Evolutionary conservation across 1,284 basidiomycete genomes (phyloP).

Genomic region (Tylopilus orsonianus): DNA sequence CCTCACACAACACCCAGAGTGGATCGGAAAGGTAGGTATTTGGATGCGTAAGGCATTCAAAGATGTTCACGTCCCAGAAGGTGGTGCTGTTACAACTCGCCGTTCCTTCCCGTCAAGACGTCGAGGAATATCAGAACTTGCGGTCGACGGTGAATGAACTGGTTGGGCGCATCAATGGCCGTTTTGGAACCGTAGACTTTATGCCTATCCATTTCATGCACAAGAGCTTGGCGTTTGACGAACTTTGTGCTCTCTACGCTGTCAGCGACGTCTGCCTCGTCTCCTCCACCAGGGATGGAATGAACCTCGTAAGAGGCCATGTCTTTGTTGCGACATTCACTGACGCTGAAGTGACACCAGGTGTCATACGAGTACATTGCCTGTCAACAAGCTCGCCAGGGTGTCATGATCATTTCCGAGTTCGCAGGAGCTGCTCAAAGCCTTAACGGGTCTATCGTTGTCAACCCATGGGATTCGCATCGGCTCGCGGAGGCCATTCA

Average conservation of each 20-base stretch:
- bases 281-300: constrained; percentile 93
- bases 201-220: constrained; percentile 99
- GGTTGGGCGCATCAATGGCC: constrained; percentile 96
- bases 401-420: constrained; percentile 97
- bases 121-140: constrained; percentile 98
- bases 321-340: constrained; percentile 6
- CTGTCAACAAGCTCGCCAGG: constrained; percentile 89
- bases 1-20: constrained; percentile 96
- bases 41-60: not conserved
- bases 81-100: constrained; percentile 96
- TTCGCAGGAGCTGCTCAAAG: constrained; percentile 98
- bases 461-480: constrained; percentile 96
- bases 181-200: constrained; percentile 97
- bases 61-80: constrained; percentile 36
- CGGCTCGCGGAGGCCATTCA: constrained; percentile 96
- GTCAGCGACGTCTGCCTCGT: constrained; percentile 96
- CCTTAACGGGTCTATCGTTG: constrained; percentile 91
- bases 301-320: constrained; percentile 80
- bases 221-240: constrained; percentile 91
- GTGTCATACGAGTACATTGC: constrained; percentile 99
- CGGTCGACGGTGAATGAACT: constrained; percentile 96
- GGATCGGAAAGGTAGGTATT: constrained; percentile 85
- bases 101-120: constrained; percentile 96
- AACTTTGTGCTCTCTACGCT: constrained; percentile 95
- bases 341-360: constrained; percentile 41